Evolutionary conservation across 2,329 filamentous ascomycete species (phyloP).

Genomic region (Zymoseptoria pseudotritici): DNA sequence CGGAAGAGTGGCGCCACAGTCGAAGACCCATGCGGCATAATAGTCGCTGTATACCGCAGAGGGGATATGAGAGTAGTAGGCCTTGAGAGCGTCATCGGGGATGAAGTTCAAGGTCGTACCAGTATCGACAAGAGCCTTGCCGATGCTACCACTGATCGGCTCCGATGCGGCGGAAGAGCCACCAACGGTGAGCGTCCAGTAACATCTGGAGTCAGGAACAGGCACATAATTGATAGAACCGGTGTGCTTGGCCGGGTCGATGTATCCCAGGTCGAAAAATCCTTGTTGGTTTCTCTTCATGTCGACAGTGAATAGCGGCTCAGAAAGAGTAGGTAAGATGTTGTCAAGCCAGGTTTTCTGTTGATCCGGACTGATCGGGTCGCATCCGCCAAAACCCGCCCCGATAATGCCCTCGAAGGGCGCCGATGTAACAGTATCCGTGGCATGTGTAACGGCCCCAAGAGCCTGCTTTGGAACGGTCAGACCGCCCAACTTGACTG

Average conservation of each 20-base stretch:
- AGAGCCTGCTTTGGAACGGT: background rate
- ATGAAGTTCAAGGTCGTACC: slow-evolving; percentile 59
- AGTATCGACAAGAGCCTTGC: slow-evolving; percentile 41
- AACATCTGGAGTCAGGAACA: slow-evolving; percentile 56
- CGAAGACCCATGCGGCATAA: slow-evolving; percentile 39
- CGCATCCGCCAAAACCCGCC: background rate
- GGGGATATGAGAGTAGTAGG: slow-evolving; percentile 38
- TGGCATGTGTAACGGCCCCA: background rate
- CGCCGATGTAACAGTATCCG: background rate
- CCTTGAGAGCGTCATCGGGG: slow-evolving; percentile 38
- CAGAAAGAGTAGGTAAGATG: slow-evolving; percentile 50
- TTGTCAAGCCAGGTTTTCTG: slow-evolving; percentile 72
- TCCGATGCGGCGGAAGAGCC: slow-evolving; percentile 34
- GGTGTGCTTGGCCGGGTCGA: slow-evolving; percentile 57
- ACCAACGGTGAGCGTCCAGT: slow-evolving; percentile 60
- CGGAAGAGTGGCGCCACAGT: slow-evolving; percentile 36
- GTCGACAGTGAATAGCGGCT: slow-evolving; percentile 64
- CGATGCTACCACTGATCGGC: slow-evolving; percentile 35
- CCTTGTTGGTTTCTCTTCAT: slow-evolving; percentile 52
- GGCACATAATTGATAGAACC: slow-evolving; percentile 56
- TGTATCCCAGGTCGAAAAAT: slow-evolving; percentile 65
- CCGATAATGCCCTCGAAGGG: background rate
- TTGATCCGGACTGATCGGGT: background rate
- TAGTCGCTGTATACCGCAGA: slow-evolving; percentile 31
- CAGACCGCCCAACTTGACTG: background rate